Evolutionary conservation across 2,329 filamentous ascomycete genomes (phyloP).

Genomic region (Lachnellula willkommii): DNA sequence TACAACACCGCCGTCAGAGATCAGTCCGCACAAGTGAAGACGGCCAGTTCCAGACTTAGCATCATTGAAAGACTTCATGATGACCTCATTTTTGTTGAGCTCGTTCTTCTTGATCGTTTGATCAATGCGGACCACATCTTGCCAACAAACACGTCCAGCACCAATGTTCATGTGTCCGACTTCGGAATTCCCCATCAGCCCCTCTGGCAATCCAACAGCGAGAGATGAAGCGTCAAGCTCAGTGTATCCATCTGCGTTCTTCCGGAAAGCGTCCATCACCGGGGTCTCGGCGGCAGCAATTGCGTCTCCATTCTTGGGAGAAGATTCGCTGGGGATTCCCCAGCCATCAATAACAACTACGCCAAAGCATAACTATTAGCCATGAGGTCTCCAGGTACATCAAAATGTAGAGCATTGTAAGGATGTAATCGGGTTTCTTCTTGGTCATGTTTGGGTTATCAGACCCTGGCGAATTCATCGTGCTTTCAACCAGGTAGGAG

Average conservation of each 20-base stretch:
- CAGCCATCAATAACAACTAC: slow-evolving; percentile 98
- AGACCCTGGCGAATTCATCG: slow-evolving; percentile 4
- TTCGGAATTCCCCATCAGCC: slow-evolving; percentile 98
- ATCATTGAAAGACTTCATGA: slow-evolving; percentile 60
- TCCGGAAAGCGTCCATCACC: slow-evolving; percentile 87
- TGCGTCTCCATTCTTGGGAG: slow-evolving; percentile 85
- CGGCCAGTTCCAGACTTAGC: slow-evolving; percentile 87
- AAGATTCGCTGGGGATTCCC: slow-evolving; percentile 78
- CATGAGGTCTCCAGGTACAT: slow-evolving; percentile 53
- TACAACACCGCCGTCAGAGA: slow-evolving; percentile 91
- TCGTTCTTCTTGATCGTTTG: slow-evolving; percentile 63
- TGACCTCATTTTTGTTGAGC: slow-evolving; percentile 32
- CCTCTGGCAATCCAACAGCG: slow-evolving; percentile 91
- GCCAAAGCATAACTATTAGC: slow-evolving; percentile 52
- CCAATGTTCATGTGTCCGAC: slow-evolving; percentile 99
- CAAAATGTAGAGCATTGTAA: slow-evolving; percentile 47
- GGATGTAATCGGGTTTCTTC: slow-evolving; percentile 33
- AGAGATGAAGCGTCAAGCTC: slow-evolving; percentile 94
- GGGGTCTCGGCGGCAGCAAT: slow-evolving; percentile 92
- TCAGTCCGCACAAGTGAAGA: slow-evolving; percentile 84
- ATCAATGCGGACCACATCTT: slow-evolving; percentile 96
- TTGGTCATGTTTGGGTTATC: slow-evolving; percentile 4
- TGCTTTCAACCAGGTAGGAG: neutral
- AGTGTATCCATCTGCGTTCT: slow-evolving; percentile 77
- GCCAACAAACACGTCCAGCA: slow-evolving; percentile 95